Percentiles rank a stretch among this genome's conserved stretches.
phyloP scores from a whole-genome alignment of 805 yeast species.

The Saccharomycopsis sp. region DNA sequence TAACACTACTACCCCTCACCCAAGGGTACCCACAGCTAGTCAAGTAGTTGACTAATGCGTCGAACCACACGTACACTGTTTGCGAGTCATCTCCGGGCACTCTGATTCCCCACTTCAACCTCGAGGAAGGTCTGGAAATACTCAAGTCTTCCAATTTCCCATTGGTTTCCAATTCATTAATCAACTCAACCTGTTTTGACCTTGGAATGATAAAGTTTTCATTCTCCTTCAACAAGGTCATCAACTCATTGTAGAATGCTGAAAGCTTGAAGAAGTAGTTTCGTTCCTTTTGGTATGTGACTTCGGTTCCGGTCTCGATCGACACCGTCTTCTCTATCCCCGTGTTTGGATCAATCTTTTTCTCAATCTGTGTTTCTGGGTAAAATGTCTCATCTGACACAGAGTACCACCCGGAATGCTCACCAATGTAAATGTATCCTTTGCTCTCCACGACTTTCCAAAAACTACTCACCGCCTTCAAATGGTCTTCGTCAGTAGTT shows the following conservation, averaged over 20 bases:
- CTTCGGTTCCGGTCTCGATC: slow-evolving; percentile 70
- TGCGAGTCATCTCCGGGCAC: slow-evolving; percentile 78
- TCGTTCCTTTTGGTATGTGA: slow-evolving; percentile 63
- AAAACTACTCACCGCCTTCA: slow-evolving; percentile 49
- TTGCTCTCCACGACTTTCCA: slow-evolving; percentile 56
- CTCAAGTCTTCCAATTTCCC: slow-evolving; percentile 57
- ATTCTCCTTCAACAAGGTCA: slow-evolving; percentile 39
- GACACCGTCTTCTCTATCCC: slow-evolving; percentile 29
- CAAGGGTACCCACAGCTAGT: slow-evolving; percentile 60
- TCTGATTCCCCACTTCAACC: slow-evolving; percentile 82
- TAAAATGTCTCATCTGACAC: slow-evolving; percentile 91
- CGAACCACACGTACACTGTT: slow-evolving; percentile 92
- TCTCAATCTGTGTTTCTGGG: slow-evolving; percentile 66
- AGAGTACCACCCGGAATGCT: slow-evolving; percentile 92
- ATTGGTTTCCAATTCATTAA: slow-evolving; percentile 44
- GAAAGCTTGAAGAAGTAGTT: slow-evolving; percentile 81
- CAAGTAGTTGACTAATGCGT: slow-evolving; percentile 79
- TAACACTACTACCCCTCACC: slow-evolving; percentile 20
- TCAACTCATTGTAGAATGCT: slow-evolving; percentile 44
- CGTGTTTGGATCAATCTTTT: slow-evolving; percentile 25
- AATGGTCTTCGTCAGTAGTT: slow-evolving; percentile 82
- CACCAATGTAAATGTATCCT: slow-evolving; percentile 71
- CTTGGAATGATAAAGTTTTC: slow-evolving; percentile 61
- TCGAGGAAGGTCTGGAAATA: slow-evolving; percentile 71
- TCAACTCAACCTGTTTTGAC: slow-evolving; percentile 42